Evolutionary conservation across 2,329 filamentous ascomycete species (phyloP).

Genomic region (Achaetomium macrosporum): DNA sequence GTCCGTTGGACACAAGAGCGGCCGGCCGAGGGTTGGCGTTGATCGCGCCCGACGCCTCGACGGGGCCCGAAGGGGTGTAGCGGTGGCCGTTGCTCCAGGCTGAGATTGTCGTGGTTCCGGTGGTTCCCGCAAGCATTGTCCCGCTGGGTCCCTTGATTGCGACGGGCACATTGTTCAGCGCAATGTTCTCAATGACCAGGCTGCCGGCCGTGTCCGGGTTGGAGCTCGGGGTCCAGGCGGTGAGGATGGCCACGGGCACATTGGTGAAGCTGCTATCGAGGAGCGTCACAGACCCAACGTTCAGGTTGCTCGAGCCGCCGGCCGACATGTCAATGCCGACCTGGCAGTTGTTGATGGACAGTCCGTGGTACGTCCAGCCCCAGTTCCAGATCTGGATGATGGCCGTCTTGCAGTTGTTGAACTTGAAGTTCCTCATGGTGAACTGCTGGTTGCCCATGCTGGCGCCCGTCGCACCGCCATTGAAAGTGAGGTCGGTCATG

Average conservation of each 20-base stretch:
- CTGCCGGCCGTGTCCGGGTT: constrained; percentile 44
- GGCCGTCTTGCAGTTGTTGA: constrained; percentile 59
- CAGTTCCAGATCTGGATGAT: constrained; percentile 69
- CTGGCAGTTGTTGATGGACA: constrained; percentile 53
- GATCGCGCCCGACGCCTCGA: constrained; percentile 43
- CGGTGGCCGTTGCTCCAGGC: constrained; percentile 65
- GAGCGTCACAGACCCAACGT: constrained; percentile 64
- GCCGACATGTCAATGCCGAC: constrained; percentile 57
- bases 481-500: constrained; percentile 53
- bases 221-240: constrained; percentile 44
- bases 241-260: constrained; percentile 59
- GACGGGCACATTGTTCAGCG: constrained; percentile 33
- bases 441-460: constrained; percentile 66
- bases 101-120: constrained; percentile 42
- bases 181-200: constrained; percentile 51
- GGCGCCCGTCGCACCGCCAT: constrained; percentile 53
- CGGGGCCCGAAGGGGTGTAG: constrained; percentile 42
- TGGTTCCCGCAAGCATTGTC: constrained; percentile 50
- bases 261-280: constrained; percentile 63
- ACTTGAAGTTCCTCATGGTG: constrained; percentile 60
- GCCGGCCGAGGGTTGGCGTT: constrained; percentile 44
- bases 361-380: constrained; percentile 62
- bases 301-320: constrained; percentile 42
- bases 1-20: constrained; percentile 41
- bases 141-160: constrained; percentile 35